Evolutionary conservation across 2,329 filamentous ascomycete species (phyloP).

Genomic region (Epichloe hybrida): DNA sequence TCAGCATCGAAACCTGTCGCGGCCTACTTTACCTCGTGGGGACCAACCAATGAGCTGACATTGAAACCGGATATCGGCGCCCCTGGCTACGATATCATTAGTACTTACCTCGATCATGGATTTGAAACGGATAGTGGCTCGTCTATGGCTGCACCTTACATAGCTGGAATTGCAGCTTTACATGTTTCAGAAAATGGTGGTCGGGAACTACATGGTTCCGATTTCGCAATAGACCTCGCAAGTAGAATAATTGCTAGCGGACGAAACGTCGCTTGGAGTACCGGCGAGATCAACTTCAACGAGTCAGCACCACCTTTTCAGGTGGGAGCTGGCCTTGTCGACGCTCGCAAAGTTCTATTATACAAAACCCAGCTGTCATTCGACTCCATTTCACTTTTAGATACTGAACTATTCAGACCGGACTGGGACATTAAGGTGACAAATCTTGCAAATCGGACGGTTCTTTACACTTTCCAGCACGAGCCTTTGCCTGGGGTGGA

Average conservation of each 20-base stretch:
- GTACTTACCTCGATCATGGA: constrained; percentile 30
- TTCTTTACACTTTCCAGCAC: constrained; percentile 27
- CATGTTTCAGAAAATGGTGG: constrained; percentile 30
- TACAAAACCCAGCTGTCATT: constrained; percentile 23
- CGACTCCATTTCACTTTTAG: constrained; percentile 33
- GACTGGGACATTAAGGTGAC: constrained; percentile 25
- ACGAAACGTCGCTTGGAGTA: constrained; percentile 17
- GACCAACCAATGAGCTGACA: constrained; percentile 35
- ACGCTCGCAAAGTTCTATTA: constrained; percentile 29
- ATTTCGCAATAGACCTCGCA: constrained; percentile 18
- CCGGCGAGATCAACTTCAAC: constrained; percentile 7
- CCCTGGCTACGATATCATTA: constrained; percentile 36
- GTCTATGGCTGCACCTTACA: constrained; percentile 42
- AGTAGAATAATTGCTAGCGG: constrained; percentile 23
- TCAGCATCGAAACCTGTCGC: constrained; percentile 20
- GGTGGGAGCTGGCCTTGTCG: constrained; percentile 33
- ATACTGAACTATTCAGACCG: constrained; percentile 29
- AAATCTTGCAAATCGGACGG: constrained; percentile 26
- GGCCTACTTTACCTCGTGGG: constrained; percentile 36
- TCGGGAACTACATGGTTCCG: constrained; percentile 22
- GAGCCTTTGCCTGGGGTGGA: constrained; percentile 28
- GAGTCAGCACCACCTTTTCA: constrained; percentile 21
- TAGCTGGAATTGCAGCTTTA: constrained; percentile 36
- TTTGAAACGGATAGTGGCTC: constrained; percentile 39
- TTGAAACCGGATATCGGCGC: constrained; percentile 37